Conservation (phyloP, 441 rosid genomes). For the Monsonia emarginata region DNA sequence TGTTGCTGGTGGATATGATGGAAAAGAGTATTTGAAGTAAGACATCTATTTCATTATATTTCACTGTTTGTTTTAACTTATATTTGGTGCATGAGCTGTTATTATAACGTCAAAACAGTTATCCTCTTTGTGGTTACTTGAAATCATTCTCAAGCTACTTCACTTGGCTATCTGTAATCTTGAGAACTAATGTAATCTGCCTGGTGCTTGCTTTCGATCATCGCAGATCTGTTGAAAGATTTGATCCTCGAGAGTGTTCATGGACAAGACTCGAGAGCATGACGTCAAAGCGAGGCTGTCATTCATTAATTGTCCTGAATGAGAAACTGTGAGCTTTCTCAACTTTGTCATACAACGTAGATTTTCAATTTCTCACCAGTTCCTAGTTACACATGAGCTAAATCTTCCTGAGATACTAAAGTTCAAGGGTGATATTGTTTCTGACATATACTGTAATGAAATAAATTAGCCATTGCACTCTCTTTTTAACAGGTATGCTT, state of each 20-base stretch:
- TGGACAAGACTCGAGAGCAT: constrained; percentile 27
- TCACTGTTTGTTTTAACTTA: not conserved
- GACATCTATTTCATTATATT: constrained; percentile 11
- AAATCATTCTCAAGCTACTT: too few species aligned
- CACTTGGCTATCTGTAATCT: too few species aligned
- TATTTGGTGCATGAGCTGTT: not conserved
- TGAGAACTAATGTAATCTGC: not conserved
- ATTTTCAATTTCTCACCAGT: too few species aligned
- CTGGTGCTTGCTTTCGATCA: not conserved
- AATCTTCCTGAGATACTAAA: too few species aligned
- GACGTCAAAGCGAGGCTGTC: constrained; percentile 29
- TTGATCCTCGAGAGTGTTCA: constrained; percentile 29
- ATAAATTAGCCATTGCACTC: not conserved
- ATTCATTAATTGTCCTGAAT: constrained; percentile 22
- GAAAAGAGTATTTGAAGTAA: constrained; percentile 28
- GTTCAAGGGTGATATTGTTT: too few species aligned
- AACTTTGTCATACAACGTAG: too few species aligned
- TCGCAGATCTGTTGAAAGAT: constrained; percentile 34
- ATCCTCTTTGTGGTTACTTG: too few species aligned
- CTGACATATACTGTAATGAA: too few species aligned
- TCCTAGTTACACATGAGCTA: too few species aligned
- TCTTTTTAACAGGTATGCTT: constrained; percentile 30
- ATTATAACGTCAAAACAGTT: too few species aligned
- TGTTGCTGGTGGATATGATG: constrained; percentile 36
- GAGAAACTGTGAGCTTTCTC: constrained; percentile 30